Evolutionary conservation across 495 filamentous ascomycete genomes (phyloP), one percentile per base, ranked within the genome.

Genomic region (Neurospora sublineolata): DNA sequence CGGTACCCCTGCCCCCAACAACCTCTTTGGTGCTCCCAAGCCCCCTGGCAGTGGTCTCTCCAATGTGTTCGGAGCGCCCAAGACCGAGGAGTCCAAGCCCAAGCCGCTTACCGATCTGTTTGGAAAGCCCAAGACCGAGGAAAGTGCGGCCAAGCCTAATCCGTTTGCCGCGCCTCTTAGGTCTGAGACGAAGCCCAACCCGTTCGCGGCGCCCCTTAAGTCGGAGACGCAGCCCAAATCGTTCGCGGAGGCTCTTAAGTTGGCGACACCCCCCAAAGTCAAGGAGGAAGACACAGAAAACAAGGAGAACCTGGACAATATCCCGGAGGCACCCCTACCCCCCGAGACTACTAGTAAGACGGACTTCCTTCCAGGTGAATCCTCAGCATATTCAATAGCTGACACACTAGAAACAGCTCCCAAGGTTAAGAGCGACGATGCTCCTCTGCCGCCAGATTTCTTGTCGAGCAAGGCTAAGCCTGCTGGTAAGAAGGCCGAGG

Each of bases 291-390:
- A 77, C 3, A 41, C 36, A 10, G 75, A 77, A 11, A 52, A 74
- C 23, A 79, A 82, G 72, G 74, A 75, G 58, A 78, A 81, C 40
- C 73, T 80, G 37, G 73, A 77, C 36, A 77, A 77, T 18, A 71
- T 79, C 60, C 69, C 81, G 64, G 87, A 90, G 75, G 77, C 86
- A 16, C 92, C 93, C 69, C 79, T 94, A 41, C 92, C 92, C 38
- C 92, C 92, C n/a, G 90, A 94, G 72, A 79, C 91, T 58, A 92
- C 90, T 27, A 93, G 88, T 82, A 90, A 89, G 82, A 83, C 84
- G 72, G 83, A 77, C 64, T 92, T 89, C 79, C 83, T 84, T 39
- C 80, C 89, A 69, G 88, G 89, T 37, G 90, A 93, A 69, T 89
- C 90, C 36, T 91, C 91, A 8, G 85, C 85, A 70, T 92, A 90